Base-by-base conservation (phyloP, 805 yeast species). In the Lipomyces anomalus region DNA sequence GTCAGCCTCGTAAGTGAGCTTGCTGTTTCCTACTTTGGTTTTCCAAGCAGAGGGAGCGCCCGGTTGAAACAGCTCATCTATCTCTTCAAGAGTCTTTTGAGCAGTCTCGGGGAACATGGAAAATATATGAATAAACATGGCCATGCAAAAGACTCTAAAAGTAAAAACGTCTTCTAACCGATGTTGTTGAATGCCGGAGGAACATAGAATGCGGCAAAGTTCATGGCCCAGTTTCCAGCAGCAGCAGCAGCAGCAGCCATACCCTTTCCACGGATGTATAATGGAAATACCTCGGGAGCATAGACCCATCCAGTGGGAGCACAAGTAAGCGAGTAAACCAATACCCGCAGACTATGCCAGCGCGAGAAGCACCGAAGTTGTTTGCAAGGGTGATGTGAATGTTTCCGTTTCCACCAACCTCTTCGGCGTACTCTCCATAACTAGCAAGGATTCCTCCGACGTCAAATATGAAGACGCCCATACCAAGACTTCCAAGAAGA, bases 61-160 rank as follows among this genome's bases (percentile, higher is more conserved):
- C 6, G 48, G 47, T 13, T n/a, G 13, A 23, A 42, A 44, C 41
- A 44, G 11, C 36, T 57, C 56, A 32, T 68, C 63, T 56, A 77
- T 75, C 60, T 76, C 80, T 63, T 78, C 83, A 62, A 78, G 69
- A 47, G 79, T 67, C 61, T 71, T 70, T 23, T 79, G 80, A 51
- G 70, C 75, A 20, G 84, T 79, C 57, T 79, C 85, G 30, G 84
- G 84, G 70, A 71, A 74, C 55, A 72, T 74, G 53, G 72, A 64
- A 48, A 59, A 71, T 56, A 64, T 74, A 48, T 70, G 72, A 38
- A 71, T 64, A 66, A 76, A 75, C 52, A 66, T 61, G 21, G 63
- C 65, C 61, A 78, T 75, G 61, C 78, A 75, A 53, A 73, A 65
- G 6, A 66, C 66, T 28, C 81, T 78, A 62, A 78, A 82, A 57